These are phyloP conservation scores for Xylariomycetidae sp. DNA, from an alignment of 2,329 filamentous ascomycete species.

Conservation along the genomic window DNA sequence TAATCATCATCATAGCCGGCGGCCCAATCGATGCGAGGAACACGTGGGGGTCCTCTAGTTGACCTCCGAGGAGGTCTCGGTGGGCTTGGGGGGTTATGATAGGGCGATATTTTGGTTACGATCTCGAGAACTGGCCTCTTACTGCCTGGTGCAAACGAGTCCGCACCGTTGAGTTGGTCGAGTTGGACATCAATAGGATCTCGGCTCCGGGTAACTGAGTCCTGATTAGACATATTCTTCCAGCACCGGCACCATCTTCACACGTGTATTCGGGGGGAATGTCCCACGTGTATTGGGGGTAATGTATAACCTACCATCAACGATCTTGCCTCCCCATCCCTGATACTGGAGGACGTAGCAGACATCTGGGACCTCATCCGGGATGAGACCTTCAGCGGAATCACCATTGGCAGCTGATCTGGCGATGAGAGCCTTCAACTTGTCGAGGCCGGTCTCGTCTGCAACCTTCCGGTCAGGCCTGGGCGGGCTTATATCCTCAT, in stretches of 20 bases:
- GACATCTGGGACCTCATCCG: slow-evolving; percentile 34
- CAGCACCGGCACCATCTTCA: too few relatives aligned
- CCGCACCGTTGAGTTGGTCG: slow-evolving; percentile 20
- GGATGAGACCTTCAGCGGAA: slow-evolving; percentile 12
- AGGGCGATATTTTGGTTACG: slow-evolving; percentile 31
- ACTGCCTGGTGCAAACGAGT: slow-evolving; percentile 2
- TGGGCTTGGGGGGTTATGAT: slow-evolving; percentile 1
- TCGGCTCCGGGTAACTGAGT: slow-evolving; percentile 32
- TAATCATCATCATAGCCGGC: too few relatives aligned
- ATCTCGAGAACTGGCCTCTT: slow-evolving; percentile 39
- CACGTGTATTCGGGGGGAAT: too few relatives aligned
- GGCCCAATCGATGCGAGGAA: too few relatives aligned
- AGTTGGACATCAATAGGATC: slow-evolving; percentile 33
- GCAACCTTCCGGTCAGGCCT: slow-evolving; percentile 2
- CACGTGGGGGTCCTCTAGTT: too few relatives aligned
- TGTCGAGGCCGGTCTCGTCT: slow-evolving; percentile 11
- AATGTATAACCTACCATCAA: slow-evolving; percentile 30
- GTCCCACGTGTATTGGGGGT: too few relatives aligned
- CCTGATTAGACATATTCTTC: slow-evolving; percentile 5
- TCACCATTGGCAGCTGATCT: slow-evolving; percentile 7
- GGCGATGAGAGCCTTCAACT: slow-evolving; percentile 11
- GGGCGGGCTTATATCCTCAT: slow-evolving; percentile 26
- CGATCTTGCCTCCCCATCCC: slow-evolving; percentile 25
- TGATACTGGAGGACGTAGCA: slow-evolving; percentile 38
- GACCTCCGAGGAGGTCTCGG: slow-evolving; percentile 6